Conservation (phyloP, 2,329 filamentous ascomycete species). For the Cladosporium colombiae region DNA sequence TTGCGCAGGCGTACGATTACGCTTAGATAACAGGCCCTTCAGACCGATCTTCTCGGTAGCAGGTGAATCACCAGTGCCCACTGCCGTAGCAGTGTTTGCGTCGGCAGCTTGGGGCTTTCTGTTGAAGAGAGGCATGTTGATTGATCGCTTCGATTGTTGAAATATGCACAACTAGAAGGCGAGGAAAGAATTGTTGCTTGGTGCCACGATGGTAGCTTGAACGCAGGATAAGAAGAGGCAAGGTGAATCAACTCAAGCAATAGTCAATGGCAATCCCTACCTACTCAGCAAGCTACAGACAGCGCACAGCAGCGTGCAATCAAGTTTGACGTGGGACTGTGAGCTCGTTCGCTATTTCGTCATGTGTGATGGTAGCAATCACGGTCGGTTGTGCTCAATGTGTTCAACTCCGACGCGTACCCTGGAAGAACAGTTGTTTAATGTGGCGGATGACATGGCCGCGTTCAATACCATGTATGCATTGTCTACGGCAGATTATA, state of each 20-base stretch:
- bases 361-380: slow-evolving; percentile 12
- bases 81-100: slow-evolving; percentile 38
- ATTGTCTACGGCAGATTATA: neutral
- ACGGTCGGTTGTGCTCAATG: neutral
- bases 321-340: neutral
- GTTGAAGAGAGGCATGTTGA: slow-evolving; percentile 42
- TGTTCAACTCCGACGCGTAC: neutral
- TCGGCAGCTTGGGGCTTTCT: slow-evolving; percentile 38
- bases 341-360: neutral
- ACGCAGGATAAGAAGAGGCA: neutral
- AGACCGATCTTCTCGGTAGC: slow-evolving; percentile 31
- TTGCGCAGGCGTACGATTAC: slow-evolving; percentile 21
- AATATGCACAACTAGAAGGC: neutral
- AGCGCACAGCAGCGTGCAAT: neutral
- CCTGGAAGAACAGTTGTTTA: neutral
- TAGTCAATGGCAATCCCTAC: slow-evolving; percentile 5
- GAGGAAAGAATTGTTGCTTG: neutral
- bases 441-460: neutral
- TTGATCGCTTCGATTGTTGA: neutral
- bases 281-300: neutral
- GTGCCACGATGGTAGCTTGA: neutral
- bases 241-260: neutral
- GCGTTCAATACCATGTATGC: neutral
- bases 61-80: slow-evolving; percentile 8
- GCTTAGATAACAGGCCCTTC: slow-evolving; percentile 29